phyloP scores from a whole-genome alignment of 192 early-diverging fungal species.

The Chytriomyces sp. region DNA sequence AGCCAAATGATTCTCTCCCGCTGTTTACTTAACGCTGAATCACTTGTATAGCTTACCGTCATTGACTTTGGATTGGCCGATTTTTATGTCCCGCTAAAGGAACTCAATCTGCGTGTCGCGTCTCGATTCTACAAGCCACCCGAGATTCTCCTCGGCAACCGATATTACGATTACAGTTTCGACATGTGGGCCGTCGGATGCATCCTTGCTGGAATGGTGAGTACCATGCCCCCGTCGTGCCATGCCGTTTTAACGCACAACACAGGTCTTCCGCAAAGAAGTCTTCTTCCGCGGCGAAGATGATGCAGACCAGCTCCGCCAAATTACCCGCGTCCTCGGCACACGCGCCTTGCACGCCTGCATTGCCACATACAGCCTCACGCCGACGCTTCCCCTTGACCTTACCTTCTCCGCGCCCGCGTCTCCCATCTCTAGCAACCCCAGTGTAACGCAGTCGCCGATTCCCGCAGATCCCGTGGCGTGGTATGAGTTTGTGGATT shows the following conservation, averaged over 20 bases:
- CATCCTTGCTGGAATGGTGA: constrained; percentile 51
- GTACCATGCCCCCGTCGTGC: not conserved
- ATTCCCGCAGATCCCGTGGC: not conserved
- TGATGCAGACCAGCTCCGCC: constrained; percentile 44
- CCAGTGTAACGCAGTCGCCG: not conserved
- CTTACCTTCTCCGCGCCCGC: not conserved
- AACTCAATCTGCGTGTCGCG: constrained; percentile 44
- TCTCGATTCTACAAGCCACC: constrained; percentile 53
- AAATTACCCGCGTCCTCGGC: constrained; percentile 43
- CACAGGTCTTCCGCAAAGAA: constrained; percentile 38
- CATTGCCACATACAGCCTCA: constrained; percentile 27
- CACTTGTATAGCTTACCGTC: constrained; percentile 38
- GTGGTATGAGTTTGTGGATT: constrained; percentile 30
- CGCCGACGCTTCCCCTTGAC: constrained; percentile 5
- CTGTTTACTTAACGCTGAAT: not conserved
- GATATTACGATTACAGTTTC: constrained; percentile 47
- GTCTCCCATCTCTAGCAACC: not conserved
- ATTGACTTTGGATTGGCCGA: constrained; percentile 55
- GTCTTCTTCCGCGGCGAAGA: constrained; percentile 46
- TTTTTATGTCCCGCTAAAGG: constrained; percentile 36
- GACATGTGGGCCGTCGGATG: constrained; percentile 56
- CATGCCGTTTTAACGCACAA: not conserved
- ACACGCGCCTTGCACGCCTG: constrained; percentile 38
- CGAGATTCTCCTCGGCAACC: constrained; percentile 48
- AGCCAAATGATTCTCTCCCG: not conserved